Evolutionary conservation across 1,284 basidiomycete genomes (phyloP).

Genomic region (Tylopilus sp.): DNA sequence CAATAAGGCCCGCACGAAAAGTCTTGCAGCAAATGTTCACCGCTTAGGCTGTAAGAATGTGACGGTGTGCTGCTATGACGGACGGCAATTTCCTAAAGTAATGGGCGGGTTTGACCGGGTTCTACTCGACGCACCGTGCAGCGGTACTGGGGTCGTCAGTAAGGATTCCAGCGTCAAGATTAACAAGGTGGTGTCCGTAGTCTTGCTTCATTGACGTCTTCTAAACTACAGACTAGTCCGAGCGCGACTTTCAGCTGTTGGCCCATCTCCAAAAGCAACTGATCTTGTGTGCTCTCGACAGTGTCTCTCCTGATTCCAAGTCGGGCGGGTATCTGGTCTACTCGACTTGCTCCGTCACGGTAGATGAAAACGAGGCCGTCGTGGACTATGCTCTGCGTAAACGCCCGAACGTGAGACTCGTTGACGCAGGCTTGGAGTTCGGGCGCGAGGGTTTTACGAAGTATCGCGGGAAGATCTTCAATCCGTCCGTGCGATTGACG

Average conservation of each 20-base stretch:
- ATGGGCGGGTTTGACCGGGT: slow-evolving; percentile 99
- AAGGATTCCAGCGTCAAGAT: slow-evolving; percentile 98
- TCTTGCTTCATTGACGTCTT: neutral
- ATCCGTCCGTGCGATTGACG: slow-evolving; percentile 79
- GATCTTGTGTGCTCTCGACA: slow-evolving; percentile 97
- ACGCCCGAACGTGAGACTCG: slow-evolving; percentile 91
- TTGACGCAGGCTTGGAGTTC: slow-evolving; percentile 91
- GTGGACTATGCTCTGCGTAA: slow-evolving; percentile 98
- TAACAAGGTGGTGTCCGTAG: slow-evolving; percentile 74
- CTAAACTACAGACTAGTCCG: slow-evolving; percentile 54
- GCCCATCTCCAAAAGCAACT: slow-evolving; percentile 98
- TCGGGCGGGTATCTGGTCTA: slow-evolving; percentile 96
- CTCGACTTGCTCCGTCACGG: slow-evolving; percentile 97
- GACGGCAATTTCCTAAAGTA: slow-evolving; percentile 98
- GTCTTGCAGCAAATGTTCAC: slow-evolving; percentile 94
- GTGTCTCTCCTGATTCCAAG: slow-evolving; percentile 83
- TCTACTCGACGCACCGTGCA: slow-evolving; percentile 95
- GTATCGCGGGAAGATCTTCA: slow-evolving; percentile 88
- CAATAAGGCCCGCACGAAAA: slow-evolving; percentile 94
- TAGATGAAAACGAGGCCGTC: slow-evolving; percentile 98
- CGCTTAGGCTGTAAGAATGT: slow-evolving; percentile 98
- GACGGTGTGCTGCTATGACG: slow-evolving; percentile 96
- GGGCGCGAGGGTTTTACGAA: slow-evolving; percentile 89
- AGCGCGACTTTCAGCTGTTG: slow-evolving; percentile 91
- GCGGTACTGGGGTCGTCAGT: slow-evolving; percentile 96